Percentiles rank a stretch among this genome's conserved stretches.
Evolutionary conservation across 1,284 basidiomycete species (phyloP).

Genomic region (Trichosporon sp.): DNA sequence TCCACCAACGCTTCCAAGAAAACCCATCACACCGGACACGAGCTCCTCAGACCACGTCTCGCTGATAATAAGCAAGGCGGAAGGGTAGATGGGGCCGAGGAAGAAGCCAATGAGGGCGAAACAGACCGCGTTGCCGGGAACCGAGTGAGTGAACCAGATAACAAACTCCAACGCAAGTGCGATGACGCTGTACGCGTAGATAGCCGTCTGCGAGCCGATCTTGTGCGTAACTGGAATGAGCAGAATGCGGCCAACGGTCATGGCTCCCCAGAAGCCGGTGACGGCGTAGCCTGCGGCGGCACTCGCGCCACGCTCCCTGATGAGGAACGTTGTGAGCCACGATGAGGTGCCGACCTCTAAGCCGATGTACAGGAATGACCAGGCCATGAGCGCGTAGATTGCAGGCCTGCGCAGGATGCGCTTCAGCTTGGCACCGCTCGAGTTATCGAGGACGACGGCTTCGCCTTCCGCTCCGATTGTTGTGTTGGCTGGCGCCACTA

Average conservation of each 20-base stretch:
- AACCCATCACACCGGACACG: conserved; percentile 58
- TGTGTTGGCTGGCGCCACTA: neutral
- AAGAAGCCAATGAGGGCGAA: conserved; percentile 55
- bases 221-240: conserved; percentile 24
- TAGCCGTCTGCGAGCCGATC: conserved; percentile 22
- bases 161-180: conserved; percentile 51
- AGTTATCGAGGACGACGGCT: neutral
- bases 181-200: conserved; percentile 23
- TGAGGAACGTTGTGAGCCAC: conserved; percentile 18
- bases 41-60: conserved; percentile 57
- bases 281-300: conserved; percentile 18
- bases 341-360: conserved; percentile 12
- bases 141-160: conserved; percentile 58
- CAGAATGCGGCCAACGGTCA: conserved; percentile 21
- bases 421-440: conserved; percentile 12
- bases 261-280: conserved; percentile 23
- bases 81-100: conserved; percentile 56
- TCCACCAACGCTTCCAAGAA: conserved; percentile 57
- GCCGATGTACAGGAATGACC: conserved; percentile 16
- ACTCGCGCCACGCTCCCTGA: conserved; percentile 16
- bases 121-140: conserved; percentile 53
- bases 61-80: conserved; percentile 57
- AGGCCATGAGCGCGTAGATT: conserved; percentile 11
- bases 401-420: conserved; percentile 14
- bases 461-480: neutral